Conservation (phyloP, 225 moss, liverwort and hornwort species). For the Ulota crispa region DNA sequence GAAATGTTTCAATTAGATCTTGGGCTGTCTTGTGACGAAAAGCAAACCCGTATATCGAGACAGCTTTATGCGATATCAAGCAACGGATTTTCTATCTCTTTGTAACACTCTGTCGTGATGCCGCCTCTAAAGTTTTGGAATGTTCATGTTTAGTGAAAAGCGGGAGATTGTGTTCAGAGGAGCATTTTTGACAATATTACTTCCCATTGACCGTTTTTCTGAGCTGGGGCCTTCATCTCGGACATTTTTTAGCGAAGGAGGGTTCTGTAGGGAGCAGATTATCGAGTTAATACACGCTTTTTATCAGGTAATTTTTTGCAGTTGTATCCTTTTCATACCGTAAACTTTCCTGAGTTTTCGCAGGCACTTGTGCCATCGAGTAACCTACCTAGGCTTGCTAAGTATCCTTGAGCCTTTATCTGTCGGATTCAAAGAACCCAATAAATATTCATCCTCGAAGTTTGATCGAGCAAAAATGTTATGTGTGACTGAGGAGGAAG, state of each 20-base stretch:
- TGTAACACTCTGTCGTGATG: not conserved
- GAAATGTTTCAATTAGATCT: not conserved
- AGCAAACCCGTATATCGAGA: not conserved
- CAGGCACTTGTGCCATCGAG: not conserved
- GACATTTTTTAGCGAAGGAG: slow-evolving; percentile 62
- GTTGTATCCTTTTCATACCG: not conserved
- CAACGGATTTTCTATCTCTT: not conserved
- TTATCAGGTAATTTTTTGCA: slow-evolving; percentile 54
- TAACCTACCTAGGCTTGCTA: not conserved
- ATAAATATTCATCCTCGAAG: not conserved
- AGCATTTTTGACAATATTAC: slow-evolving; percentile 58
- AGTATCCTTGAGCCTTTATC: not conserved
- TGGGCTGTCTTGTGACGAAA: slow-evolving; percentile 8
- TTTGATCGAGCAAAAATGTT: not conserved
- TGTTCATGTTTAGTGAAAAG: slow-evolving; percentile 50
- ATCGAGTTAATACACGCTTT: slow-evolving; percentile 47
- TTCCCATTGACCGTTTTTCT: slow-evolving; percentile 63
- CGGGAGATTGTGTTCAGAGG: slow-evolving; percentile 63
- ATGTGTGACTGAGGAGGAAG: not conserved
- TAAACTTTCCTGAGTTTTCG: not conserved
- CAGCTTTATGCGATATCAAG: not conserved
- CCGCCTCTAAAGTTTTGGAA: slow-evolving; percentile 18
- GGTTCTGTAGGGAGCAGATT: slow-evolving; percentile 51
- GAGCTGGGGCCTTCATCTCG: slow-evolving; percentile 65
- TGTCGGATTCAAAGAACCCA: not conserved